A percentile compares a stretch with the other conserved stretches of the same genome.
phyloP scores from a whole-genome alignment of 352 stramenopile genomes.

The Pythium myriotylum region DNA sequence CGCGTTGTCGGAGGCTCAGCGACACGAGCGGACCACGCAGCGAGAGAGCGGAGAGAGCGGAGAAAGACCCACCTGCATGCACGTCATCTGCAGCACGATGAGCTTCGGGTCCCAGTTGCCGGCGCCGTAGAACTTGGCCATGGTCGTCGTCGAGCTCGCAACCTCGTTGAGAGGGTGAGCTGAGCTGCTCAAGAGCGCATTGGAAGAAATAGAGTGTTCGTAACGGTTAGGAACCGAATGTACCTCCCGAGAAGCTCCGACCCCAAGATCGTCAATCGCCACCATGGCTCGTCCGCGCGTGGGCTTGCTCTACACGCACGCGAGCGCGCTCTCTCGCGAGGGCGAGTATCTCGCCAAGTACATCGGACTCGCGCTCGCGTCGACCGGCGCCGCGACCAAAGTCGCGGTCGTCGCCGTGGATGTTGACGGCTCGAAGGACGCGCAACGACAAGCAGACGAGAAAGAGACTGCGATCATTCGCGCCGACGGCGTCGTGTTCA shows the following conservation, averaged over 20 bases:
- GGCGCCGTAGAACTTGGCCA: conserved; percentile 85
- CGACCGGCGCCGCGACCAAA: conserved; percentile 44
- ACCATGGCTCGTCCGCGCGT: conserved; percentile 34
- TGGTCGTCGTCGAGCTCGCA: conserved; percentile 21
- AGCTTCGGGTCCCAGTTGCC: conserved; percentile 86
- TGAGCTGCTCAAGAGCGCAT: not conserved
- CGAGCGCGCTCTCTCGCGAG: conserved; percentile 52
- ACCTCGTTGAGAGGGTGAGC: not conserved
- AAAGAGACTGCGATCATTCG: conserved; percentile 33
- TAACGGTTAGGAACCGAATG: conserved; percentile 8
- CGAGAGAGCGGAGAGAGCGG: not conserved
- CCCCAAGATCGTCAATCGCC: no score
- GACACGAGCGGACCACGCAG: not conserved
- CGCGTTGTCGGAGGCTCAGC: not conserved
- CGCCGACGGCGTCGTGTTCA: conserved; percentile 51
- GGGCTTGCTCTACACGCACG: conserved; percentile 58
- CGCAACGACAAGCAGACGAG: not conserved
- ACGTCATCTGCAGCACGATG: conserved; percentile 86
- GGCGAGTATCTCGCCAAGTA: conserved; percentile 64
- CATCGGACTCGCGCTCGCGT: conserved; percentile 54
- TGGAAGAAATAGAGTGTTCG: no score
- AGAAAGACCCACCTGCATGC: conserved; percentile 90
- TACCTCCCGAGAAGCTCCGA: no score
- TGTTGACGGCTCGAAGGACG: not conserved
- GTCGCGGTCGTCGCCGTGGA: conserved; percentile 50